These are phyloP conservation scores for Echinochloa phyllopogon DNA, from an alignment of 176 grass and related monocot species.

Conservation along the genomic window DNA sequence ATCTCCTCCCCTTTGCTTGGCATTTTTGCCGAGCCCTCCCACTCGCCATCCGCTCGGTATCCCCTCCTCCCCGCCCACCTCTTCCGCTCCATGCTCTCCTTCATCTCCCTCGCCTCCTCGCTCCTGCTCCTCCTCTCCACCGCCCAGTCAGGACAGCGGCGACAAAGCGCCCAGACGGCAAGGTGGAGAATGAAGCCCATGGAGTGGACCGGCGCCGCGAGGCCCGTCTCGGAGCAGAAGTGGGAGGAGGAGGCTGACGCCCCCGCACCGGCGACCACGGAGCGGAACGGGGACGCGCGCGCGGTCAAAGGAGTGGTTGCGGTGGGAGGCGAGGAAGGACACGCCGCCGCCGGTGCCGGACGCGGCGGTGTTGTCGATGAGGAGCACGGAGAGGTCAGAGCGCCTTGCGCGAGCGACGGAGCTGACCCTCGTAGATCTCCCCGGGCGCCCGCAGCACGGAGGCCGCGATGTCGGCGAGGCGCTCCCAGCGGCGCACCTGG, in stretches of 20 bases:
- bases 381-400: slow-evolving; percentile 71
- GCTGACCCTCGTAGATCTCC: slow-evolving; percentile 60
- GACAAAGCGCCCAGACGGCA: slow-evolving; percentile 75
- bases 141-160: slow-evolving; percentile 64
- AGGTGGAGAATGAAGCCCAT: slow-evolving; percentile 85
- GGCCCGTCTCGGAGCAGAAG: slow-evolving; percentile 85
- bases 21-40: too few relatives aligned
- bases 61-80: slow-evolving; percentile 79
- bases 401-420: slow-evolving; percentile 75
- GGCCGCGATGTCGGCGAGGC: slow-evolving; percentile 70
- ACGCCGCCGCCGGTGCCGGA: slow-evolving; percentile 53
- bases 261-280: not conserved
- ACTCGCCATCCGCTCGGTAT: too few relatives aligned
- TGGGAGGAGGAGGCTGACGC: slow-evolving; percentile 52
- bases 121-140: slow-evolving; percentile 42
- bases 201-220: slow-evolving; percentile 75
- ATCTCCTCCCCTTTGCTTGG: too few relatives aligned
- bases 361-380: slow-evolving; percentile 71
- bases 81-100: slow-evolving; percentile 90
- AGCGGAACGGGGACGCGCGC: slow-evolving; percentile 54
- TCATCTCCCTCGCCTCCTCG: slow-evolving; percentile 82
- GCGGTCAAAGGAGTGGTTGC: slow-evolving; percentile 91
- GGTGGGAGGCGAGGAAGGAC: slow-evolving; percentile 58
- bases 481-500: slow-evolving; percentile 76
- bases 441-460: slow-evolving; percentile 54